Base-by-base conservation (phyloP, 169 alveolate species). In the Eimeria sp. region DNA sequence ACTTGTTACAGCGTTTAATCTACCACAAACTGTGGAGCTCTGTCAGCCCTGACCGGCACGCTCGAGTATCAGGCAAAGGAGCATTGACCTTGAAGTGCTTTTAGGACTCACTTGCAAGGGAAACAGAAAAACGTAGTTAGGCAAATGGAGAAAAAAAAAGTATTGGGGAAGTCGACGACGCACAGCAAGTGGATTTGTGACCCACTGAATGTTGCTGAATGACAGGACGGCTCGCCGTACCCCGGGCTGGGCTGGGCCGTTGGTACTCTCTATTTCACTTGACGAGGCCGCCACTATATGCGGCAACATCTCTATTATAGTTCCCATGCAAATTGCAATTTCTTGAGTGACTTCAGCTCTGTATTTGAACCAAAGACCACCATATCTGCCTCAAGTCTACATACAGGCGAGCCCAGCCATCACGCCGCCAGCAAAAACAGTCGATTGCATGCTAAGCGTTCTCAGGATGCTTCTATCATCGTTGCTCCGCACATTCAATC, bases 231-330 rank as follows among this genome's bases (percentile, higher is more conserved):
- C 78, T 70, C 78, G 49, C 78, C 78, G 78, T 47, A 70, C 78
- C 78, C 78, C 78, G 49, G 78, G 78, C 49, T 70, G 78, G 78
- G 78, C 45, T 70, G 78, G 78, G 49, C 78, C 45, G 73, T 63
- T 63, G 40, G 78, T 65, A 65, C 9, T 9, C 75, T 65, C 78
- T 70, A 70, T 70, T 27, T 63, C 73, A 30, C 78, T 25, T 65
- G 43, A 25, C 5, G 75, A 65, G n/a, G 30, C 45, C 78, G 78
- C 49, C 49, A 27, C 18, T 18, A 25, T 18, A 6, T 47, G 2
- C 25, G 7, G 7, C 49, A 10, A 30, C 27, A 10, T 70, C 4
- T 70, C 78, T 30, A 70, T n/a, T 70, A 7, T 70, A 70, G 27
- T 27, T 13, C 0, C 49, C 22, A 11, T 70, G 25, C 20, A 70